phyloP scores from a whole-genome alignment of 768 basidiomycete species.

The Russula lepida region DNA sequence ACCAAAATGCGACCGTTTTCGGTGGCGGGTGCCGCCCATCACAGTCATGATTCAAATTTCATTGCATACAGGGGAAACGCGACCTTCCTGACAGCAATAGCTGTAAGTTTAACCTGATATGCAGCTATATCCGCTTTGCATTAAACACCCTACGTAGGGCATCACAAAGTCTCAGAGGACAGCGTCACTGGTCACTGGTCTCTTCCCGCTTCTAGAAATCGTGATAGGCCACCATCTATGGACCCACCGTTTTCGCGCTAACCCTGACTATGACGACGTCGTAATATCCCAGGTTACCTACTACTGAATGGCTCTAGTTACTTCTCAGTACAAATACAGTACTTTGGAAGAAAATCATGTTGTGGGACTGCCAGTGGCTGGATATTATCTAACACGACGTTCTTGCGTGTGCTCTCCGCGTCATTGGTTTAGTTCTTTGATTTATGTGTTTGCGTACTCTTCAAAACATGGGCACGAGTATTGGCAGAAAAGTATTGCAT shows the following conservation, averaged over 20 bases:
- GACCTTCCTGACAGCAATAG: neutral
- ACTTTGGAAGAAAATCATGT: neutral
- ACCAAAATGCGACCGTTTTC: conserved; percentile 6
- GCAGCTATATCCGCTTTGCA: neutral
- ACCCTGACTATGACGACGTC: conserved; percentile 6
- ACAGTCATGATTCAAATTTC: neutral
- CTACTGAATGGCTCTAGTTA: neutral
- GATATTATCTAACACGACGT: conserved; percentile 2
- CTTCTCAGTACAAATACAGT: conserved; percentile 4
- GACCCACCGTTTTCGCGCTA: neutral
- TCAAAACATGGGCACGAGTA: neutral
- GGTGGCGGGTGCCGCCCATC: conserved; percentile 2
- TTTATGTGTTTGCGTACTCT: conserved; percentile 5
- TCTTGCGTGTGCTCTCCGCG: conserved; percentile 1
- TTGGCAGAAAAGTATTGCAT: neutral
- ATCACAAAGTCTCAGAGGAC: conserved; percentile 7
- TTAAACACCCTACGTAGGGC: neutral
- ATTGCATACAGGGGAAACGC: conserved; percentile 2
- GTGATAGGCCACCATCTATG: conserved; percentile 2
- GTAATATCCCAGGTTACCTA: neutral
- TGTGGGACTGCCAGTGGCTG: neutral
- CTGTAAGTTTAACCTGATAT: neutral
- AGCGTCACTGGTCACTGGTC: neutral
- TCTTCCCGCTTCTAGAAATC: conserved; percentile 5
- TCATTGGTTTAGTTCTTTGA: conserved; percentile 9